A percentile compares a stretch with the other conserved stretches of the same genome.
These are phyloP conservation scores for Pseudoneurospora amorphoporcata DNA, from an alignment of 495 filamentous ascomycete species.

Conservation along the genomic window DNA sequence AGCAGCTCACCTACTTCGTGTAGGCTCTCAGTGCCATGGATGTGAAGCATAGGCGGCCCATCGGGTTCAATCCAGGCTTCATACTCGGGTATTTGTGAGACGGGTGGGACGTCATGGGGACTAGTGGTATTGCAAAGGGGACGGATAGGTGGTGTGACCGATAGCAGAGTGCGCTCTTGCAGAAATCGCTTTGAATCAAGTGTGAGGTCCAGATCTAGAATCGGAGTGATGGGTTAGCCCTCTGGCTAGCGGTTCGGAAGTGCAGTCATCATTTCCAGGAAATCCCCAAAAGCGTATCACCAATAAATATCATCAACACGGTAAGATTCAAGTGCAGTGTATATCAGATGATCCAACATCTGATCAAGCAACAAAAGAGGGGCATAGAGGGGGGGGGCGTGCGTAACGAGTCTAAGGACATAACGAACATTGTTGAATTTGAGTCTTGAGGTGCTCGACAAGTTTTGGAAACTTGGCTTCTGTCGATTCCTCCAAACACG, in stretches of 20 bases:
- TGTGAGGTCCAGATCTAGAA: neutral
- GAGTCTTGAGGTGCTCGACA: neutral
- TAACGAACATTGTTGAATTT: neutral
- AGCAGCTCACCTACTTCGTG: slow-evolving; percentile 1
- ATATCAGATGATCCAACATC: too few species aligned
- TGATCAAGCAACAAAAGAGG: too few species aligned
- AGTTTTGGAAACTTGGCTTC: neutral
- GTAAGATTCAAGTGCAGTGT: too few species aligned
- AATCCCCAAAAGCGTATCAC: neutral
- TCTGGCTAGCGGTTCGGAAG: neutral
- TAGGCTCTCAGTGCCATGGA: slow-evolving; percentile 2
- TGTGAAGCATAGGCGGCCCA: slow-evolving; percentile 7
- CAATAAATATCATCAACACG: neutral
- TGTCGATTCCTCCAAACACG: neutral
- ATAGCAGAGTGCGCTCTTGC: slow-evolving; percentile 1
- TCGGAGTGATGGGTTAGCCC: neutral
- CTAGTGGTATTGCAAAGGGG: neutral
- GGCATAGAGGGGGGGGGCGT: too few species aligned
- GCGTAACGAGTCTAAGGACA: too few species aligned
- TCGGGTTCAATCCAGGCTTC: slow-evolving; percentile 2
- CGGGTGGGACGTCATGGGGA: neutral
- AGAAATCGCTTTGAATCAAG: neutral
- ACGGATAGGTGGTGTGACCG: slow-evolving; percentile 1
- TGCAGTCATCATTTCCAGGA: neutral
- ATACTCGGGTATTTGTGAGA: slow-evolving; percentile 1